phyloP scores from a whole-genome alignment of 352 stramenopile genomes.

The Phytophthora rubi region DNA sequence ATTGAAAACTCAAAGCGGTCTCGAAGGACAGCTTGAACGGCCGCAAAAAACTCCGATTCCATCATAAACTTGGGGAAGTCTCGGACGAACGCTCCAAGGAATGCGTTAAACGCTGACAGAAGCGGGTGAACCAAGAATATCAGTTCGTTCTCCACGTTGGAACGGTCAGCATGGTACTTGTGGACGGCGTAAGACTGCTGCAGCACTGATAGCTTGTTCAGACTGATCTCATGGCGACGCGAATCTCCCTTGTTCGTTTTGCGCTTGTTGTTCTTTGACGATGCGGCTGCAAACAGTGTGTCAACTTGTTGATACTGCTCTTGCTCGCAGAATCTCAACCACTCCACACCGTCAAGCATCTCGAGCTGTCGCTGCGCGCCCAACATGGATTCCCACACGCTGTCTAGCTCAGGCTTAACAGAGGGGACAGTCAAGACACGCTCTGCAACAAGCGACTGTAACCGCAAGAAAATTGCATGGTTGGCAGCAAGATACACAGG shows the following conservation, averaged over 20 bases:
- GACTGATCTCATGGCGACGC: conserved; percentile 31
- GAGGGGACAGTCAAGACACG: conserved; percentile 6
- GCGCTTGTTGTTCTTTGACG: conserved; percentile 18
- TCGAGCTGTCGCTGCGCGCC: conserved; percentile 53
- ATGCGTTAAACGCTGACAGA: conserved; percentile 66
- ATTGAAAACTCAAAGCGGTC: conserved; percentile 84
- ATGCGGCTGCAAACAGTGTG: conserved; percentile 31
- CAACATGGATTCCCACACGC: conserved; percentile 48
- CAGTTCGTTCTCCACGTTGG: conserved; percentile 74
- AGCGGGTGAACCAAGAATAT: conserved; percentile 79
- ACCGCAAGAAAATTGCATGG: conserved; percentile 48
- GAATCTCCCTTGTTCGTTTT: conserved; percentile 26
- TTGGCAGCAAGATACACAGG: conserved; percentile 65
- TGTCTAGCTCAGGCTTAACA: conserved; percentile 36
- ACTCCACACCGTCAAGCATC: conserved; percentile 65
- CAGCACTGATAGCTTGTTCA: conserved; percentile 64
- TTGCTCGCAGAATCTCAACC: conserved; percentile 75
- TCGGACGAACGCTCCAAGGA: conserved; percentile 38
- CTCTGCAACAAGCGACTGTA: conserved; percentile 35
- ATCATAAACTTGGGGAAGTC: conserved; percentile 6
- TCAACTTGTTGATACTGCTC: conserved; percentile 71
- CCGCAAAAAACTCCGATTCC: conserved; percentile 21
- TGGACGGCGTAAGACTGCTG: conserved; percentile 88
- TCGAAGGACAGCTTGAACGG: conserved; percentile 52
- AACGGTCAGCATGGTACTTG: conserved; percentile 73